Conservation (phyloP, 2,329 filamentous ascomycete genomes). For the Volutella citrinella region DNA sequence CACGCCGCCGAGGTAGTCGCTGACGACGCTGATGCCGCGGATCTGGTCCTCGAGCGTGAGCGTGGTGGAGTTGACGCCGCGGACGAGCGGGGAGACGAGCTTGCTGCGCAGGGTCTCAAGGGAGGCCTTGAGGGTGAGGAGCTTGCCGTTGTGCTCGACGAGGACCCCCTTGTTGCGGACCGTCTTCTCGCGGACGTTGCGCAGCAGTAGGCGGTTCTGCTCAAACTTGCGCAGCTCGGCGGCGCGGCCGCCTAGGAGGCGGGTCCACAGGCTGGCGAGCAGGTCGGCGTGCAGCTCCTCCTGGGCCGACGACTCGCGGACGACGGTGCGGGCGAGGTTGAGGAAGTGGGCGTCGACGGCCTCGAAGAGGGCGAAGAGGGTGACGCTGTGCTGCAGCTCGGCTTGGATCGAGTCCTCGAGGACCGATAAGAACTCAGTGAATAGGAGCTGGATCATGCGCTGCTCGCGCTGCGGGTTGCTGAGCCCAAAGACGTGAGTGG, state of each 20-base stretch:
- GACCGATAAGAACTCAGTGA: constrained; percentile 76
- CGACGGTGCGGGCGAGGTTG: constrained; percentile 80
- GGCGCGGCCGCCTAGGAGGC: constrained; percentile 74
- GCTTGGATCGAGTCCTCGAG: constrained; percentile 86
- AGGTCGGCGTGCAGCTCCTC: constrained; percentile 79
- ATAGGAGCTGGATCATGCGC: constrained; percentile 78
- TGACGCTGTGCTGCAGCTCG: constrained; percentile 76
- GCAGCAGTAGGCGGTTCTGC: constrained; percentile 78
- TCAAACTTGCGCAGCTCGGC: constrained; percentile 83
- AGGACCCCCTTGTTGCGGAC: constrained; percentile 84
- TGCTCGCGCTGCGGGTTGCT: constrained; percentile 79
- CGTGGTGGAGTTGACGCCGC: constrained; percentile 64
- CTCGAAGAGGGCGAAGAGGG: constrained; percentile 87
- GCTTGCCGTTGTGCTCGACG: constrained; percentile 79
- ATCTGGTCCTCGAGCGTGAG: constrained; percentile 84
- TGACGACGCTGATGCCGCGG: constrained; percentile 74
- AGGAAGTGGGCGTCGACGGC: constrained; percentile 87
- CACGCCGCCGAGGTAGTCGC: constrained; percentile 71
- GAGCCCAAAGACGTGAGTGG: constrained; percentile 73
- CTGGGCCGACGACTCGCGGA: constrained; percentile 78
- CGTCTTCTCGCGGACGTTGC: constrained; percentile 76
- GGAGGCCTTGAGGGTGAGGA: constrained; percentile 80
- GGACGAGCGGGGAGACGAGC: constrained; percentile 78
- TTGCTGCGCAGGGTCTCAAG: constrained; percentile 82
- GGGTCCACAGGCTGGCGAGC: constrained; percentile 81